Conservation (phyloP, 106 monocot species). For the Hemerocallis citrina region DNA sequence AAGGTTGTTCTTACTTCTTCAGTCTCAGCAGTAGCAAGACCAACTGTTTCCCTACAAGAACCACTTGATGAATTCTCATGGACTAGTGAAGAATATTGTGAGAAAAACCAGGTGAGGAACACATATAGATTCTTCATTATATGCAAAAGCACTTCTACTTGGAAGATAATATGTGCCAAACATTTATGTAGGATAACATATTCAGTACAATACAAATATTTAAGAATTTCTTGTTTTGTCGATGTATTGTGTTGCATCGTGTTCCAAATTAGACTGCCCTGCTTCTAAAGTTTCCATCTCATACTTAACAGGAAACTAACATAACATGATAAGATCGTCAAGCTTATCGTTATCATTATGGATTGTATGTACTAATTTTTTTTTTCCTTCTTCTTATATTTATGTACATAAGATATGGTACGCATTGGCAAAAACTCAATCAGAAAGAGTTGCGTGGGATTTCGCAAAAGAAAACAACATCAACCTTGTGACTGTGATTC, state of each 20-base stretch:
- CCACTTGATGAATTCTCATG: slow-evolving; percentile 50
- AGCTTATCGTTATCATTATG: too few relatives aligned
- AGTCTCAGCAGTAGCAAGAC: slow-evolving; percentile 40
- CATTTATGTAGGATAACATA: too few relatives aligned
- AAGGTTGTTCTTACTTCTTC: slow-evolving; percentile 70
- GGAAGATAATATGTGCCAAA: too few relatives aligned
- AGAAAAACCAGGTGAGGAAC: slow-evolving; percentile 52
- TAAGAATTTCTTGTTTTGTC: too few relatives aligned
- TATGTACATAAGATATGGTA: slow-evolving; percentile 55
- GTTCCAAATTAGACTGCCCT: too few relatives aligned
- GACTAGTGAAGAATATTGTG: slow-evolving; percentile 55
- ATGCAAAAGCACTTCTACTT: too few relatives aligned
- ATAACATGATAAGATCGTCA: too few relatives aligned
- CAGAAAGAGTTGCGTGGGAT: slow-evolving; percentile 76
- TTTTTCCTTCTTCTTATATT: too few relatives aligned
- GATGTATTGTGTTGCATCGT: too few relatives aligned
- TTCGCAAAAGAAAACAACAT: slow-evolving; percentile 55
- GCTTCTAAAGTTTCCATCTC: too few relatives aligned
- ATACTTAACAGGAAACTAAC: too few relatives aligned
- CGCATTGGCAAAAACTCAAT: slow-evolving; percentile 43
- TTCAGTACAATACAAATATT: slow-evolving; percentile 20
- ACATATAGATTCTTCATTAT: slow-evolving; percentile 63
- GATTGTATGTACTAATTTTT: too few relatives aligned
- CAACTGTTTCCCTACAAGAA: slow-evolving; percentile 17
- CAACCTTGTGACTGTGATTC: slow-evolving; percentile 59